phyloP scores from a whole-genome alignment of 1,139 yeast species.

The Protomyces pachydermus region DNA sequence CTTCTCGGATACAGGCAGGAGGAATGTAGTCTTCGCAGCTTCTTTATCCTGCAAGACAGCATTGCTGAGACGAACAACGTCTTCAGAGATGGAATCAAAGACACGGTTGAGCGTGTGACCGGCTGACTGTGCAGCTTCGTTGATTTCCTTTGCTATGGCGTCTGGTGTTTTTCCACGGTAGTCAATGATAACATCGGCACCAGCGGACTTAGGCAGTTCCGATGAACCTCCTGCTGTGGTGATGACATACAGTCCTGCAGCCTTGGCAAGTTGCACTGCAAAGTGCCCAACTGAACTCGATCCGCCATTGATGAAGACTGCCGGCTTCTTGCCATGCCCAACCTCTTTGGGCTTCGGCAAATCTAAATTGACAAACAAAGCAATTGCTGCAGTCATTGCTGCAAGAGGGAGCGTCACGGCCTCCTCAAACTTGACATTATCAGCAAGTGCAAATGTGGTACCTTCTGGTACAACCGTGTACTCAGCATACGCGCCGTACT shows the following conservation, averaged over 20 bases:
- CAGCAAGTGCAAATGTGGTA: constrained; percentile 5
- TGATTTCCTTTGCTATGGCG: background rate
- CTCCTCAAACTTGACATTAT: constrained; percentile 4
- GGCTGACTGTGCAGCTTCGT: background rate
- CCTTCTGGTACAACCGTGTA: constrained; percentile 16
- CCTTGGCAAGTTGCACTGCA: background rate
- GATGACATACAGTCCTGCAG: background rate
- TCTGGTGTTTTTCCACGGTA: background rate
- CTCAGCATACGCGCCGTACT: constrained; percentile 17
- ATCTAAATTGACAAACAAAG: constrained; percentile 16
- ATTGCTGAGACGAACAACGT: background rate
- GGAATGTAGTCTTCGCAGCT: background rate
- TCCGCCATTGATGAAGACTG: constrained; percentile 1
- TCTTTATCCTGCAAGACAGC: background rate
- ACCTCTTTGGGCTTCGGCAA: background rate
- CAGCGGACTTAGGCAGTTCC: background rate
- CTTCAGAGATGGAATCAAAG: background rate
- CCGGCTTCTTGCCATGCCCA: background rate
- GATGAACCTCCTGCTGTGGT: background rate
- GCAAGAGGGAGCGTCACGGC: constrained; percentile 29
- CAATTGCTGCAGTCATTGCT: constrained; percentile 27
- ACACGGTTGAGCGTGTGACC: background rate
- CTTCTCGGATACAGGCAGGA: background rate
- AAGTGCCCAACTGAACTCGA: background rate
- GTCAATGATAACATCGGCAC: background rate